Evolutionary conservation across 2,329 filamentous ascomycete genomes (phyloP), one percentile per base, ranked within the genome.

Genomic region (Beauveria bassiana): DNA sequence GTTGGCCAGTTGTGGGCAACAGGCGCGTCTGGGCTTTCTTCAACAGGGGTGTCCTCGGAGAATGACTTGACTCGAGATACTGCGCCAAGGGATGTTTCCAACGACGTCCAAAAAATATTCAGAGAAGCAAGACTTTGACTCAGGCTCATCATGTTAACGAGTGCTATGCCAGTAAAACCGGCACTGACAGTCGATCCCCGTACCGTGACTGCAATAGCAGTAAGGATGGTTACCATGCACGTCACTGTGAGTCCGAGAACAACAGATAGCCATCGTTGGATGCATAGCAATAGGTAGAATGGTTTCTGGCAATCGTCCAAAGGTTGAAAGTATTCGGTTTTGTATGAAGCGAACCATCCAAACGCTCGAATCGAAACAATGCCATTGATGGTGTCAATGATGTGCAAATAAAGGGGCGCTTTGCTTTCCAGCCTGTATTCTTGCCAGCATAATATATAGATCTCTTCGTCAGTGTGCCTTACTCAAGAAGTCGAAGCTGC

Each of bases 281-380:
- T 59, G 47, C 57, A 59, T 10, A 59, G 47, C 47, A 59, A 52
- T 18, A 59, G 47, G 18, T 59, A 59, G 22, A 59, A 59, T 24
- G 57, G 57, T 18, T 59, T 59, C 22, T 59, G 57, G 47, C 57
- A 59, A 6, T 59, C 57, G 14, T 16, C 46, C 24, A 49, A 4
- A 7, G 31, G 20, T 7, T 24, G 9, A 24, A 28, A 28, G 24
- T 18, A 18, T 49, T 28, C 3, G 14, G 22, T 24, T 28, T 28
- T 28, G 16, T 49, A 49, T 16, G 16, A 9, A 3, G n/a, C 57
- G 4, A 45, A 16, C 82, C 82, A 85, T 3, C 77, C 77, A 61
- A 82, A 83, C 1, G 82, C 79, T 22, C 81, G 76, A 51, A 82
- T 78, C 0, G 77, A 80, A 0, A 72, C 64, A 1, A 80, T 63